Base-by-base conservation (phyloP, 2,329 filamentous ascomycete genomes). In the Colletotrichum liaoningense region DNA sequence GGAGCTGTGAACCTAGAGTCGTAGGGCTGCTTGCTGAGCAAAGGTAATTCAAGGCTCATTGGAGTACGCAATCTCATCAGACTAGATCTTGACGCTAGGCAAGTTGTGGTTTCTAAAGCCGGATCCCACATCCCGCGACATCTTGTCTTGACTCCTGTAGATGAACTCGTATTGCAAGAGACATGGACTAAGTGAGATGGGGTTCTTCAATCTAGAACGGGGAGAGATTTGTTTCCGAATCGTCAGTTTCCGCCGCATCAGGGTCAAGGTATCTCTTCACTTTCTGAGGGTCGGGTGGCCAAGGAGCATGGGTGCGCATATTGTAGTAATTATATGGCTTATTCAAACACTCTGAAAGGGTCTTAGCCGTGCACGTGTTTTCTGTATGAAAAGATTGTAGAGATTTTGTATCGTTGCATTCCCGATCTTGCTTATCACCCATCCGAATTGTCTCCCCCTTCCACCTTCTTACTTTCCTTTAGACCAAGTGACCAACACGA, bases 11-110 rank as follows among this genome's bases (percentile, higher is more conserved):
- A n/a, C 56, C 26, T 66, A 62, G 46, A 14, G 12, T 57, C 26
- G n/a, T 60, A 71, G 42, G 63, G 63, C 68, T 67, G 55, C n/a
- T 19, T 49, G 14, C 14, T 24, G 3, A 49, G 42, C 42, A 62
- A 14, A 49, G 11, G n/a, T n/a, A 22, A 24, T 33, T 22, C 30
- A 57, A 26, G 38, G 28, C 28, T 49, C 26, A 19, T 14, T 14
- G 30, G 2, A 22, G 22, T 30, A 30, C 33, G 22, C 68, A 46
- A 56, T 30, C 26, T 71, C 60, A 42, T 68, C 46, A 11, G 38
- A 54, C n/a, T 30, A 54, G 26, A 11, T 14, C 0, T 38, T 22
- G 9, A 19, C 66, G 58, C 66, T 63, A 63, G 33, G n/a, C 52
- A 9, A 12, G 5, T 57, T 69, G 35, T 19, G 9, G 59, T 33